phyloP scores from a whole-genome alignment of 371 early-diverging fungal genomes.

The Batkoa obscura region DNA sequence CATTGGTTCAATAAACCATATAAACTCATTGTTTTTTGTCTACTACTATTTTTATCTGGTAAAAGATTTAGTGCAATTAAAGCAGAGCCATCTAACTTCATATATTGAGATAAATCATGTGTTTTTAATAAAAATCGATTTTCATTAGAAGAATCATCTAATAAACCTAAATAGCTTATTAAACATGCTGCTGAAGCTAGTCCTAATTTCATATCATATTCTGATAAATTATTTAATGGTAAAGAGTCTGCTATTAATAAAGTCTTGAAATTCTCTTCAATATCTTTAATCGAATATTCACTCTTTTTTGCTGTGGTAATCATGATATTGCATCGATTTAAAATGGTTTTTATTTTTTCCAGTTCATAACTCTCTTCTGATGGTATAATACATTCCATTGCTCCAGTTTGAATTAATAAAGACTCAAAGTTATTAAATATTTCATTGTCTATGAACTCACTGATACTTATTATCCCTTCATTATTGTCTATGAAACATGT shows the following conservation, averaged over 20 bases:
- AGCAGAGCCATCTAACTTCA: constrained; percentile 84
- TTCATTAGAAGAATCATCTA: constrained; percentile 52
- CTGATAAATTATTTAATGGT: constrained; percentile 22
- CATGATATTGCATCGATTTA: constrained; percentile 56
- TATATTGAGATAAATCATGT: constrained; percentile 72
- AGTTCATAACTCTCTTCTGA: constrained; percentile 39
- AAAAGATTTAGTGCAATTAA: constrained; percentile 72
- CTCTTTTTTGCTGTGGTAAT: constrained; percentile 39
- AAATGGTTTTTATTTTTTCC: constrained; percentile 35
- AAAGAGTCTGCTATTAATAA: background rate
- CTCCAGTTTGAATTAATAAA: constrained; percentile 71
- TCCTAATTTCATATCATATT: constrained; percentile 60
- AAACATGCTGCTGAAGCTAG: constrained; percentile 55
- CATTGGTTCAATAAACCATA: constrained; percentile 71
- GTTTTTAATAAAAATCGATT: constrained; percentile 42
- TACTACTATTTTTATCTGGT: constrained; percentile 19
- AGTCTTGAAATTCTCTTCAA: background rate
- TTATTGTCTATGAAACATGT: constrained; percentile 77
- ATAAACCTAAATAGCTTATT: constrained; percentile 58
- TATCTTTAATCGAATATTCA: background rate
- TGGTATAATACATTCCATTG: constrained; percentile 75
- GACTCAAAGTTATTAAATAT: constrained; percentile 83
- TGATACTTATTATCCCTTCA: constrained; percentile 47
- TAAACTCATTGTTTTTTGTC: constrained; percentile 51
- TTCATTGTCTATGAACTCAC: constrained; percentile 84